These are phyloP conservation scores for Nitzschia sp. DNA, from an alignment of 108 stramenopile genomes.

Conservation along the genomic window DNA sequence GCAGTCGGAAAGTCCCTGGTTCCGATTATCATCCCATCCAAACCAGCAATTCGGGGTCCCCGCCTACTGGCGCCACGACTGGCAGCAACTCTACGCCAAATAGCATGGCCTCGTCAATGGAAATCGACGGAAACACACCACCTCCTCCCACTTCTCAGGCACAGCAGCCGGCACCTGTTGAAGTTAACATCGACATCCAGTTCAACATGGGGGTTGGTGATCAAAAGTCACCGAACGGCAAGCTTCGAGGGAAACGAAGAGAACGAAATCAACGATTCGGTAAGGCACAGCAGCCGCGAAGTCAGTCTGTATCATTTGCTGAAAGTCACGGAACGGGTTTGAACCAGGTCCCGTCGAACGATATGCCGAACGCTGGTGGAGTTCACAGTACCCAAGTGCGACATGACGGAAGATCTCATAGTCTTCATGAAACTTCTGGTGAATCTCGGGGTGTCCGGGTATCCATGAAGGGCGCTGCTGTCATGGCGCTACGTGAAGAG, in stretches of 20 bases:
- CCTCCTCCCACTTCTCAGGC: slow-evolving; percentile 16
- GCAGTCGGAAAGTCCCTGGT: background rate
- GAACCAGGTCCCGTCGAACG: background rate
- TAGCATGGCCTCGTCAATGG: background rate
- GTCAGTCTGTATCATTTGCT: background rate
- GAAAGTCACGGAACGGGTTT: background rate
- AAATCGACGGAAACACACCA: slow-evolving; percentile 18
- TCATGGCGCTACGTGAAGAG: slow-evolving; percentile 56
- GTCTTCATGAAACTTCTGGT: background rate
- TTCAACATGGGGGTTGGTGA: slow-evolving; percentile 38
- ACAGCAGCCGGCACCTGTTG: background rate
- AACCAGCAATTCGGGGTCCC: slow-evolving; percentile 1
- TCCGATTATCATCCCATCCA: slow-evolving; percentile 1
- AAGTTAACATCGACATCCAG: background rate
- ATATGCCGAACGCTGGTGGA: background rate
- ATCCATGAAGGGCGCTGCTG: slow-evolving; percentile 11
- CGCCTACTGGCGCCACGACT: background rate
- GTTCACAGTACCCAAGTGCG: background rate
- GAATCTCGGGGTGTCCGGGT: background rate
- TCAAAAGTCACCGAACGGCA: slow-evolving; percentile 10
- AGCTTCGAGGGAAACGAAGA: slow-evolving; percentile 16
- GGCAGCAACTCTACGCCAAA: slow-evolving; percentile 5
- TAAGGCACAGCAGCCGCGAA: slow-evolving; percentile 5
- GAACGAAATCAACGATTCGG: slow-evolving; percentile 2
- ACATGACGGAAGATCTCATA: background rate